A percentile compares a stretch with the other conserved stretches of the same genome.
These are phyloP conservation scores for Citeromyces nyonsensis DNA, from an alignment of 805 yeast species.

Conservation along the genomic window DNA sequence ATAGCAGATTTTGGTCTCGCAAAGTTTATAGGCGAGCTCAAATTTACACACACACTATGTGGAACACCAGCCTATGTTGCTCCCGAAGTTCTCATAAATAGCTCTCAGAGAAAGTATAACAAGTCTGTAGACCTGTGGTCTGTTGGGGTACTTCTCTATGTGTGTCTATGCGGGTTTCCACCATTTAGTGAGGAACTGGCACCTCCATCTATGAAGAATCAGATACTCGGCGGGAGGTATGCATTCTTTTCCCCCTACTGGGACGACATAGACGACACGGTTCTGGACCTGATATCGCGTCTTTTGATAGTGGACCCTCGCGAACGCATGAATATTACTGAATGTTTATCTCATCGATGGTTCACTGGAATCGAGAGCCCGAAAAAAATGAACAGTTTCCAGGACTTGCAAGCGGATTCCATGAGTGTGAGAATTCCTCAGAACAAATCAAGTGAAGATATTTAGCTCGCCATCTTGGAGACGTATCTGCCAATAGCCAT, in stretches of 20 bases:
- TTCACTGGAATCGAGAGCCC: constrained; percentile 11
- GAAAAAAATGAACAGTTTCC: not conserved
- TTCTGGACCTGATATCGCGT: constrained; percentile 48
- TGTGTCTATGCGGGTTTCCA: constrained; percentile 73
- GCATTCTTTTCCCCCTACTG: constrained; percentile 73
- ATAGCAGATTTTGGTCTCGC: constrained; percentile 77
- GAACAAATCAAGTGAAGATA: constrained; percentile 1
- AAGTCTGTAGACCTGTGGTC: constrained; percentile 76
- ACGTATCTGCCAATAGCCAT: constrained; percentile 78
- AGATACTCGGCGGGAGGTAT: constrained; percentile 47
- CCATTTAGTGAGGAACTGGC: constrained; percentile 75
- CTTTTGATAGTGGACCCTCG: constrained; percentile 37
- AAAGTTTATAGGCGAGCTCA: constrained; percentile 52
- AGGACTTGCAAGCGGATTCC: constrained; percentile 5
- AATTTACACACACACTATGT: constrained; percentile 65
- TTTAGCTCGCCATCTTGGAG: not conserved
- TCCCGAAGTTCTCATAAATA: constrained; percentile 53
- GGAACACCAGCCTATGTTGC: constrained; percentile 86
- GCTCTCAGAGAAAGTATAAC: constrained; percentile 37
- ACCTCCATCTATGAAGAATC: constrained; percentile 68
- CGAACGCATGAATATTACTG: constrained; percentile 22
- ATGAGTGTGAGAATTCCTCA: constrained; percentile 11
- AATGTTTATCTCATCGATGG: constrained; percentile 29
- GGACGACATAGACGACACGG: constrained; percentile 55
- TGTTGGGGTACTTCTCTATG: constrained; percentile 63